Evolutionary conservation across 192 early-diverging fungal genomes (phyloP).

Genomic region (Backusella parvicylindrica): DNA sequence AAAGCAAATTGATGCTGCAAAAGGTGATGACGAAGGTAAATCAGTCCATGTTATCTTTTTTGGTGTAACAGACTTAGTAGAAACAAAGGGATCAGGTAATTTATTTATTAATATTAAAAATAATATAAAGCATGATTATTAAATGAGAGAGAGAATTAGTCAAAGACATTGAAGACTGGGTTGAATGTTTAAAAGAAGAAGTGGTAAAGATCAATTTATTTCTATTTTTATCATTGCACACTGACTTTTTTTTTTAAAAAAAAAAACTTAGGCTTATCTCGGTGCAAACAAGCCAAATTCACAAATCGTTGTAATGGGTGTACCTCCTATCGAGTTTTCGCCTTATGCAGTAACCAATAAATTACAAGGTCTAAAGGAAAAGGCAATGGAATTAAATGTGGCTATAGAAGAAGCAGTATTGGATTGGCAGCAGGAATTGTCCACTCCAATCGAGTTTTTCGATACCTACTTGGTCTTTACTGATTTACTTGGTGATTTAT

Average conservation of each 20-base stretch:
- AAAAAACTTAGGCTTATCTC: conserved; percentile 1
- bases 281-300: neutral
- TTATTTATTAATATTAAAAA: neutral
- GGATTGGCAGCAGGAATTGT: conserved; percentile 11
- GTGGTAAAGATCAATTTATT: no score
- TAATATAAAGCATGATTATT: neutral
- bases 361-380: neutral
- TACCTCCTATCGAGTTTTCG: conserved; percentile 32
- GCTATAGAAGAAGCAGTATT: conserved; percentile 22
- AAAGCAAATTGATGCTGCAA: neutral
- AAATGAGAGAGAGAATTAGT: neutral
- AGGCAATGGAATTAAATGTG: conserved; percentile 7
- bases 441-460: neutral
- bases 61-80: conserved; percentile 29
- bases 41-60: conserved; percentile 29
- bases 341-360: conserved; percentile 16
- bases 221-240: neutral
- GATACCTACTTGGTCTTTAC: conserved; percentile 19
- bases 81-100: conserved; percentile 4
- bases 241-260: neutral
- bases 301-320: conserved; percentile 20
- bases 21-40: neutral
- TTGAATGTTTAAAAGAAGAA: conserved; percentile 19
- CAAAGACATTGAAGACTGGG: neutral
- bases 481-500: conserved; percentile 22